Conservation (phyloP, 169 alveolate species). For the Pseudocohnilembus persalinus region DNA sequence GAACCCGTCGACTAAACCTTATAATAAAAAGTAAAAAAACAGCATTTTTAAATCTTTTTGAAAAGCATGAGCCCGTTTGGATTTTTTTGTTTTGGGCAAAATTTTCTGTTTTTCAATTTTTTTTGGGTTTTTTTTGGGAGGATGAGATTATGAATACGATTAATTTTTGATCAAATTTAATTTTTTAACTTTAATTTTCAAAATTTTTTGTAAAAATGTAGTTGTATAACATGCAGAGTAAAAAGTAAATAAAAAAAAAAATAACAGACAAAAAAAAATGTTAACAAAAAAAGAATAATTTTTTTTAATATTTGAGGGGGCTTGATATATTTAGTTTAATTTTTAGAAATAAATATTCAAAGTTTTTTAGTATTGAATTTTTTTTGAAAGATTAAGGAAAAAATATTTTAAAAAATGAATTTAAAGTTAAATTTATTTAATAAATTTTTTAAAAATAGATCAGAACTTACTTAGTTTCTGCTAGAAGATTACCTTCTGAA, state of each 20-base stretch:
- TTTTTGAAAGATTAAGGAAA: not conserved
- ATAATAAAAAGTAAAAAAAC: conserved; percentile 35
- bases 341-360: too few relatives aligned
- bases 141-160: not conserved
- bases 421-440: not conserved
- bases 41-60: not conserved
- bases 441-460: conserved; percentile 59
- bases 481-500: conserved; percentile 95
- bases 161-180: not conserved
- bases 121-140: not conserved
- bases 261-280: not conserved
- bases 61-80: not conserved
- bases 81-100: not conserved
- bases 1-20: conserved; percentile 42
- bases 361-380: not conserved
- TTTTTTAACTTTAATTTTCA: not conserved
- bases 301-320: not conserved
- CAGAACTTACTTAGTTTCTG: conserved; percentile 94
- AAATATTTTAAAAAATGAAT: not conserved
- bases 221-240: too few relatives aligned
- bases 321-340: too few relatives aligned
- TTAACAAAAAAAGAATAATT: not conserved
- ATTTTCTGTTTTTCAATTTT: not conserved
- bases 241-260: not conserved
- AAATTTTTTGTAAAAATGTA: too few relatives aligned